Evolutionary conservation across 1,139 yeast genomes (phyloP).

Genomic region (Torulaspora pretoriensis): DNA sequence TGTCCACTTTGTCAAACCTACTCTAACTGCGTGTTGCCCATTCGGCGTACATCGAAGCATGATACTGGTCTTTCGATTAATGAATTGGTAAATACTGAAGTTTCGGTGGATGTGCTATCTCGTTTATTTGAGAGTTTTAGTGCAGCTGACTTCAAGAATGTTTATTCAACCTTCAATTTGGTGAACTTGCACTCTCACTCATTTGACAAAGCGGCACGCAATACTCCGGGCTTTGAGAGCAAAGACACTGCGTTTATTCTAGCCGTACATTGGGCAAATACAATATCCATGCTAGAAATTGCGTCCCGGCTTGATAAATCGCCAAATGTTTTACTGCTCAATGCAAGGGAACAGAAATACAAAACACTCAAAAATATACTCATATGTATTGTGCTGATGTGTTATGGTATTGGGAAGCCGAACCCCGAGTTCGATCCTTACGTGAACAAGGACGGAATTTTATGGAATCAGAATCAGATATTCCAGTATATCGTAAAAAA

Average conservation of each 20-base stretch:
- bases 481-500: conserved; percentile 32
- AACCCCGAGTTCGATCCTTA: conserved; percentile 20
- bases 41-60: conserved; percentile 18
- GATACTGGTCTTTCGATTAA: conserved; percentile 14
- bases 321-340: conserved; percentile 39
- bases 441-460: conserved; percentile 12
- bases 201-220: conserved; percentile 25
- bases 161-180: conserved; percentile 20
- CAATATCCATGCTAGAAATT: conserved; percentile 55
- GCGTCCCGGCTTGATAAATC: conserved; percentile 45
- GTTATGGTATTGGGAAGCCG: conserved; percentile 26
- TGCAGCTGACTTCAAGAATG: conserved; percentile 16
- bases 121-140: conserved; percentile 17
- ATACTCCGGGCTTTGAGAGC: conserved; percentile 17
- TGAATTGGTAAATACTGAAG: conserved; percentile 11
- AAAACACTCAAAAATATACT: conserved; percentile 36
- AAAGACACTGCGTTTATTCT: conserved; percentile 25
- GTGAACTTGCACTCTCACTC: conserved; percentile 23
- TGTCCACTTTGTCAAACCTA: conserved; percentile 66
- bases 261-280: conserved; percentile 46
- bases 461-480: conserved; percentile 27
- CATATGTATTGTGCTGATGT: conserved; percentile 38
- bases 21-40: conserved; percentile 41
- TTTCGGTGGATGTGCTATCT: conserved; percentile 16
- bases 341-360: conserved; percentile 36